These are phyloP conservation scores for Schwanniomyces polymorphus DNA, from an alignment of 805 yeast genomes.

Conservation along the genomic window DNA sequence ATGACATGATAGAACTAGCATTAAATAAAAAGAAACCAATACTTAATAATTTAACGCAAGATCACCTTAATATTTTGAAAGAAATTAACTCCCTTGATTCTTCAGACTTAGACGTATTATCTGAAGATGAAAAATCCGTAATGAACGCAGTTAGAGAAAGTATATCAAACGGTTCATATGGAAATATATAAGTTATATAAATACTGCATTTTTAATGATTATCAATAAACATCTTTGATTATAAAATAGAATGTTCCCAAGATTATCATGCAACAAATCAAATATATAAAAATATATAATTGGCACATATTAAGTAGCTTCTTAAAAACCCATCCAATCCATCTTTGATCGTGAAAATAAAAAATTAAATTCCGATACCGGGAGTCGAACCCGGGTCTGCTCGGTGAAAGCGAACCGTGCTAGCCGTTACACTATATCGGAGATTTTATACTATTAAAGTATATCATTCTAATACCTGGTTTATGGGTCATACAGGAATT, in stretches of 20 bases:
- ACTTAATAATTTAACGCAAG: slow-evolving; percentile 26
- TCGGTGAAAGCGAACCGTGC: slow-evolving; percentile 56
- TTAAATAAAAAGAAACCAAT: slow-evolving; percentile 32
- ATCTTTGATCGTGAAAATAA: too few relatives aligned
- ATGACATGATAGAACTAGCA: slow-evolving; percentile 36
- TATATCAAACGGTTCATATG: slow-evolving; percentile 26
- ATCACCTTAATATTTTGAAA: slow-evolving; percentile 33
- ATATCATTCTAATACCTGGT: too few relatives aligned
- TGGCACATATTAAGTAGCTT: too few relatives aligned
- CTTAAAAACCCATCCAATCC: too few relatives aligned
- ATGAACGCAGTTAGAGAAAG: slow-evolving; percentile 21
- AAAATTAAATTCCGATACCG: slow-evolving; percentile 65
- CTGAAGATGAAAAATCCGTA: slow-evolving; percentile 19
- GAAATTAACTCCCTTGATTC: slow-evolving; percentile 27
- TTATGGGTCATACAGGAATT: too few relatives aligned
- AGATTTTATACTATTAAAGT: too few relatives aligned
- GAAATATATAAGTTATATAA: slow-evolving; percentile 10
- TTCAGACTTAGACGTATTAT: slow-evolving; percentile 27
- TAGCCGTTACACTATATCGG: slow-evolving; percentile 56
- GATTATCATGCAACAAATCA: too few relatives aligned
- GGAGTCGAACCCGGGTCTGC: slow-evolving; percentile 81
- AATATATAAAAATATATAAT: too few relatives aligned
- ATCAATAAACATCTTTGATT: not conserved
- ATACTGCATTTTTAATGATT: not conserved
- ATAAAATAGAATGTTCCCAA: not conserved